Evolutionary conservation across 139 green algal genomes (phyloP).

Genomic region (Limnomonas spitsbergensis): DNA sequence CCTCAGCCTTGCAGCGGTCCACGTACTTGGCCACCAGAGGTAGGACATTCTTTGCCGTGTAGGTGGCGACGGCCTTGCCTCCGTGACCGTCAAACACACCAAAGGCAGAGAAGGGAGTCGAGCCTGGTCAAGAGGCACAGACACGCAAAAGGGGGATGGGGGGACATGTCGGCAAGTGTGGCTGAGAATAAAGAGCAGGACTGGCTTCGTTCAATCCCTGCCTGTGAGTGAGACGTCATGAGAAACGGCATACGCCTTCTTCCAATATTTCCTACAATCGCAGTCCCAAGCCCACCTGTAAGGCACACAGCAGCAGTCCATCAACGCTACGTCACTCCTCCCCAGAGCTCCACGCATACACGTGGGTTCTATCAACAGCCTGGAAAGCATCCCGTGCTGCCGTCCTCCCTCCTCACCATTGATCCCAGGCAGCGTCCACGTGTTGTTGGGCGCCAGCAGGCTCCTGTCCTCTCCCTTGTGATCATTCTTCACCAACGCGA

Average conservation of each 20-base stretch:
- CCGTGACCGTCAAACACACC: conserved; percentile 57
- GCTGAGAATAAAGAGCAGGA: too few relatives aligned
- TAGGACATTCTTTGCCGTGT: conserved; percentile 43
- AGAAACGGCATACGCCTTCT: too few relatives aligned
- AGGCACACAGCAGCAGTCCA: too few relatives aligned
- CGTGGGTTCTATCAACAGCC: too few relatives aligned
- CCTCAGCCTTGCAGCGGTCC: conserved; percentile 26
- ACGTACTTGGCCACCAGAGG: conserved; percentile 20
- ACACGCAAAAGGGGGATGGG: not conserved
- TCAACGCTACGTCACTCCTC: too few relatives aligned
- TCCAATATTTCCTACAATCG: too few relatives aligned
- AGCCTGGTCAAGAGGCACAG: not conserved
- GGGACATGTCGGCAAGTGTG: too few relatives aligned
- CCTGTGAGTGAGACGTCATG: too few relatives aligned
- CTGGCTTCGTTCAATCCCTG: too few relatives aligned
- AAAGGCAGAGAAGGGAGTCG: conserved; percentile 45
- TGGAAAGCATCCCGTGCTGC: too few relatives aligned
- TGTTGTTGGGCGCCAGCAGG: not conserved
- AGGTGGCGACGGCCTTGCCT: conserved; percentile 33
- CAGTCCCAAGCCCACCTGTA: too few relatives aligned
- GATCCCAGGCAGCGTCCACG: not conserved
- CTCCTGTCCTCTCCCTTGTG: conserved; percentile 6
- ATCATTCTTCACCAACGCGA: not conserved
- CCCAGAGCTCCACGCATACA: too few relatives aligned
- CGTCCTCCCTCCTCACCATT: conserved; percentile 3